phyloP scores from a whole-genome alignment of 768 basidiomycete species.

The Rhizopogon sp. region DNA sequence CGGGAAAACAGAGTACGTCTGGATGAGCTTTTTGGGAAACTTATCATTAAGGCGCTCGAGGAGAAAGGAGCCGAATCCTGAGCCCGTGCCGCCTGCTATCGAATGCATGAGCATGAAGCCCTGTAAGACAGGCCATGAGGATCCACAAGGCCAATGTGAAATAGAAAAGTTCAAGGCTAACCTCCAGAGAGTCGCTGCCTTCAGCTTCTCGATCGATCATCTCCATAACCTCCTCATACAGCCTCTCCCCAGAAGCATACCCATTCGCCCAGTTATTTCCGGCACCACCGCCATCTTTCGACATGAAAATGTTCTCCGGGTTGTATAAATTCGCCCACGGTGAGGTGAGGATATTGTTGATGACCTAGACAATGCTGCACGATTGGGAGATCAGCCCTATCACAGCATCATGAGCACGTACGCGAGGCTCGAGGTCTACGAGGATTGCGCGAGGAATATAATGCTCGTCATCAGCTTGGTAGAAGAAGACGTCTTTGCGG shows the following conservation, averaged over 20 bases:
- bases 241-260: constrained; percentile 81
- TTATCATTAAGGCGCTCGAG: constrained; percentile 95
- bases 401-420: constrained; percentile 34
- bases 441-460: constrained; percentile 97
- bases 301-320: constrained; percentile 95
- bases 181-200: constrained; percentile 95
- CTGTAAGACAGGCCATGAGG: constrained; percentile 35
- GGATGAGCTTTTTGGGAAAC: constrained; percentile 98
- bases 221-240: constrained; percentile 97
- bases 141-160: background rate
- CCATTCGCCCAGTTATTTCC: constrained; percentile 99
- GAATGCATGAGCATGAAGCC: constrained; percentile 99
- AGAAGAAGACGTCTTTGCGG: constrained; percentile 99
- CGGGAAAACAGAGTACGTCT: constrained; percentile 98
- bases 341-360: constrained; percentile 89
- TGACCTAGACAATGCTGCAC: constrained; percentile 56
- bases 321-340: constrained; percentile 90
- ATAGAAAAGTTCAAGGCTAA: constrained; percentile 25
- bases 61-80: constrained; percentile 96
- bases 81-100: constrained; percentile 98
- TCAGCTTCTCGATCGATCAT: constrained; percentile 99
- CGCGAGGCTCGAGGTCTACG: constrained; percentile 93
- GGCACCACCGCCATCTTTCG: constrained; percentile 97
- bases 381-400: background rate
- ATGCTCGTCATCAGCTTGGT: constrained; percentile 99